A percentile compares a stretch with the other conserved stretches of the same genome.
These are phyloP conservation scores for Psilocybe azurescens DNA, from an alignment of 768 basidiomycete species.

Conservation along the genomic window DNA sequence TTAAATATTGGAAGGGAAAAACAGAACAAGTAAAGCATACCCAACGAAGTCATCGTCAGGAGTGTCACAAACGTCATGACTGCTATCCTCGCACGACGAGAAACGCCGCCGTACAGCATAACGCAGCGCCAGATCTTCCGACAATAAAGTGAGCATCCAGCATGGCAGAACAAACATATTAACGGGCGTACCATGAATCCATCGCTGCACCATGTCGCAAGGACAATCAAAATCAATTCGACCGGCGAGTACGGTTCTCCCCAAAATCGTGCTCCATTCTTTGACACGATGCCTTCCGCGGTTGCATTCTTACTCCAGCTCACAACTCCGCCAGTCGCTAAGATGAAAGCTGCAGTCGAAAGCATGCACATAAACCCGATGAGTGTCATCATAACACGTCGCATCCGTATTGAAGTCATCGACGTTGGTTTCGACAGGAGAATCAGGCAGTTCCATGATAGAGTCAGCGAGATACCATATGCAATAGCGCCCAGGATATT, in stretches of 20 bases:
- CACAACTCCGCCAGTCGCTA: not conserved
- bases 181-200: conserved; percentile 12
- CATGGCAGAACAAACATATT: not conserved
- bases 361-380: conserved; percentile 2
- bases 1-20: not conserved
- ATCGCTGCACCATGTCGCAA: conserved; percentile 15
- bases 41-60: conserved; percentile 3
- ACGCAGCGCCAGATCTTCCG: conserved; percentile 17
- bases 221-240: conserved; percentile 4
- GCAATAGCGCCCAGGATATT: conserved; percentile 2
- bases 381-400: not conserved
- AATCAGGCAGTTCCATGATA: conserved; percentile 6
- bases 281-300: not conserved
- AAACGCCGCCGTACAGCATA: conserved; percentile 11
- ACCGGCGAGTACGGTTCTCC: conserved; percentile 1
- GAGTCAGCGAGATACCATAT: conserved; percentile 5
- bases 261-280: not conserved
- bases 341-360: conserved; percentile 2
- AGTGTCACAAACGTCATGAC: not conserved
- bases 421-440: not conserved
- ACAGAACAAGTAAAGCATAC: not conserved
- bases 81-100: not conserved
- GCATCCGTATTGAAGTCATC: not conserved
- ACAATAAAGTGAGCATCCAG: not conserved
- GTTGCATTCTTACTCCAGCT: not conserved